Percentiles rank a stretch among this genome's conserved stretches.
phyloP scores from a whole-genome alignment of 495 filamentous ascomycete species.

The Lepidopterella palustris region DNA sequence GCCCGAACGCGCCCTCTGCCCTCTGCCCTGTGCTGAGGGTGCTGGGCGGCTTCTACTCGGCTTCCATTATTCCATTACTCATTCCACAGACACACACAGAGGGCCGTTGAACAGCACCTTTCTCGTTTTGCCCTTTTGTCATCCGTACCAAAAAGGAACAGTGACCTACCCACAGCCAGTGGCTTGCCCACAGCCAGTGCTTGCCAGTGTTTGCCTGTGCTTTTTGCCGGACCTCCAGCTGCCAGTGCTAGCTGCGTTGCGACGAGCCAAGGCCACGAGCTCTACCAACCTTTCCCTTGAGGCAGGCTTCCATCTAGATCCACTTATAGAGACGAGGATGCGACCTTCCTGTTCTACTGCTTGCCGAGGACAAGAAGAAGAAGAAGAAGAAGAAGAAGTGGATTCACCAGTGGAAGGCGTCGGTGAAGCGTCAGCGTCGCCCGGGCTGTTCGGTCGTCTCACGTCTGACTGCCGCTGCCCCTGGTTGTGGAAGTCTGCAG shows the following conservation, averaged over 20 bases:
- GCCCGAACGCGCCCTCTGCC: too few relatives aligned
- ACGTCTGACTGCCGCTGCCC: neutral
- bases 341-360: neutral
- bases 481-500: neutral
- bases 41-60: constrained; percentile 2
- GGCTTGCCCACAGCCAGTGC: neutral
- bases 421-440: neutral
- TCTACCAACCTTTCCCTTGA: too few relatives aligned
- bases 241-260: too few relatives aligned
- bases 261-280: too few relatives aligned
- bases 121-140: neutral
- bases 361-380: neutral
- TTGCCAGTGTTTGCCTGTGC: too few relatives aligned
- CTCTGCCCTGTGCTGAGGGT: neutral
- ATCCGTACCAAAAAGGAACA: neutral
- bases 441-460: too few relatives aligned
- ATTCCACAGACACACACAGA: too few relatives aligned
- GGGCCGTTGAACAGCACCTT: too few relatives aligned
- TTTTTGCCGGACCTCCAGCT: too few relatives aligned
- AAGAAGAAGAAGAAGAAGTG: too few relatives aligned
- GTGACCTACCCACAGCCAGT: neutral
- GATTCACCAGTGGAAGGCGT: neutral
- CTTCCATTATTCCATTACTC: constrained; percentile 1
- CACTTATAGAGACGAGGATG: neutral
- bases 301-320: too few relatives aligned